phyloP scores from a whole-genome alignment of 1,284 basidiomycete genomes.

The Phaffia rhodozyma region DNA sequence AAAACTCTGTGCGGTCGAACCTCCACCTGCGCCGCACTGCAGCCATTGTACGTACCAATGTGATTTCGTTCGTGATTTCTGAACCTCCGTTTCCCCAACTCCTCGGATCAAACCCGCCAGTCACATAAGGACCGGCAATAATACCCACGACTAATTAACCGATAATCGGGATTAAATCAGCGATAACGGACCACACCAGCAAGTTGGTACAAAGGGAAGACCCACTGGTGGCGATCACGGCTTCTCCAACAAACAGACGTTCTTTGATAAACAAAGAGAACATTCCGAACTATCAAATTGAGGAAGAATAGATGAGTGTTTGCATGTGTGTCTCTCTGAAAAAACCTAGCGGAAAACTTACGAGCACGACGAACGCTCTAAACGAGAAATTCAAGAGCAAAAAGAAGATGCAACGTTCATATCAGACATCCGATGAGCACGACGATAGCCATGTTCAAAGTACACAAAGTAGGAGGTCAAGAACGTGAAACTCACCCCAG shows the following conservation, averaged over 20 bases:
- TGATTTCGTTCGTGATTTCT: constrained; percentile 54
- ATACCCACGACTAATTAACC: constrained; percentile 14
- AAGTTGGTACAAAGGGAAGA: background rate
- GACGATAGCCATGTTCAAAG: background rate
- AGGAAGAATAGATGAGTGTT: background rate
- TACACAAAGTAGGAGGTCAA: background rate
- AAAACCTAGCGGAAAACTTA: constrained; percentile 37
- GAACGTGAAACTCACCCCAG: constrained; percentile 42
- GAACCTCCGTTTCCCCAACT: constrained; percentile 54
- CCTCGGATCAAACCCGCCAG: constrained; percentile 73
- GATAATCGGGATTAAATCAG: background rate
- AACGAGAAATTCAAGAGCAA: background rate
- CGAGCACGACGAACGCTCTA: constrained; percentile 36
- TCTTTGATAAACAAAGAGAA: constrained; percentile 88
- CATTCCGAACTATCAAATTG: constrained; percentile 64
- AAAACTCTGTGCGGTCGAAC: background rate
- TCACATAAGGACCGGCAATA: constrained; percentile 64
- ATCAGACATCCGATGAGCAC: background rate
- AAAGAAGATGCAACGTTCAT: background rate
- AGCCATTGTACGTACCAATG: constrained; percentile 36
- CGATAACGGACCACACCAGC: background rate
- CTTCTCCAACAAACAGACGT: constrained; percentile 90
- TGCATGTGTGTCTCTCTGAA: constrained; percentile 8
- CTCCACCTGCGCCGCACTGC: background rate
- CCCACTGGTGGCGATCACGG: constrained; percentile 91